Evolutionary conservation across 176 grass and related monocot genomes (phyloP).

Genomic region (Dendrocalamus sinicus): DNA sequence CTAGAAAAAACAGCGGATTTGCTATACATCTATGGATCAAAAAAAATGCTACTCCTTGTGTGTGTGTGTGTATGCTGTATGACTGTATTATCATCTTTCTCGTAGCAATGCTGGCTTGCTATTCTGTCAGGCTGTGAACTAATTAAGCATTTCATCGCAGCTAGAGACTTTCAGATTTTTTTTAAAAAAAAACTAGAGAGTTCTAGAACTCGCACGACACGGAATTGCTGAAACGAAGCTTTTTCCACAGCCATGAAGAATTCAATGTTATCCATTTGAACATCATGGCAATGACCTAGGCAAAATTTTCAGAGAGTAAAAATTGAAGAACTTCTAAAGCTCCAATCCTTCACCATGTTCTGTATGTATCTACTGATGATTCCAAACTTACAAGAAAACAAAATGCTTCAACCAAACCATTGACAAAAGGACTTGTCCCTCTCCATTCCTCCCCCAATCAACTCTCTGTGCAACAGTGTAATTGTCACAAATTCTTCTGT

Average conservation of each 20-base stretch:
- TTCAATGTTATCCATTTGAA: constrained; percentile 35
- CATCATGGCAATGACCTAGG: constrained; percentile 32
- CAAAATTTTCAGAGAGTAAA: background rate
- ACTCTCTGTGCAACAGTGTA: constrained; percentile 14
- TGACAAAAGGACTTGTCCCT: constrained; percentile 21
- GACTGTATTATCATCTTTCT: background rate
- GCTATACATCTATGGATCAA: background rate
- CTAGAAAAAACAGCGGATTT: background rate
- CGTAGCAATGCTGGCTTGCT: background rate
- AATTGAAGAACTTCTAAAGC: constrained; percentile 8
- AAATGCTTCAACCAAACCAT: constrained; percentile 46
- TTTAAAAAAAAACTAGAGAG: background rate
- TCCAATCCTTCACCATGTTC: background rate
- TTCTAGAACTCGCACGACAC: background rate
- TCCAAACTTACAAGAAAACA: constrained; percentile 22
- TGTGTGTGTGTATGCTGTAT: too few relatives aligned
- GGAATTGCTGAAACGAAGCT: background rate
- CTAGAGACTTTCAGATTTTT: background rate
- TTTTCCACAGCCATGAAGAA: constrained; percentile 9
- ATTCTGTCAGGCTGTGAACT: background rate
- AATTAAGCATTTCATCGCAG: background rate
- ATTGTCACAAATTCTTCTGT: constrained; percentile 3
- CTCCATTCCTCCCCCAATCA: constrained; percentile 36
- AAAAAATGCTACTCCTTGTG: too few relatives aligned
- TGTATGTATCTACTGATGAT: background rate